phyloP scores from a whole-genome alignment of 2,329 filamentous ascomycete species.

The Penicillium rolfsii region DNA sequence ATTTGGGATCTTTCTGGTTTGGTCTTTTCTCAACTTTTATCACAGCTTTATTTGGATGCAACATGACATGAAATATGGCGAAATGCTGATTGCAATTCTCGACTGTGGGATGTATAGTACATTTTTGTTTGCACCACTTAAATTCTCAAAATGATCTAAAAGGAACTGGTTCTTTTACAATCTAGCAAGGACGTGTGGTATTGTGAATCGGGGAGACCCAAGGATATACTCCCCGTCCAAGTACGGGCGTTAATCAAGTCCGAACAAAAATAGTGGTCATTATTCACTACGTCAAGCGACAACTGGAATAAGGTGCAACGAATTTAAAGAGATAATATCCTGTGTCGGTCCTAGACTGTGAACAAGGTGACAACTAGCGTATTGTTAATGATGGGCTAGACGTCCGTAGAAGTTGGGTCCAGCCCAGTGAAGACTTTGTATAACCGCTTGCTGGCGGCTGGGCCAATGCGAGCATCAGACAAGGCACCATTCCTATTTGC shows the following conservation, averaged over 20 bases:
- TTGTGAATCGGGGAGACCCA: too few relatives aligned
- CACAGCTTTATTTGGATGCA: neutral
- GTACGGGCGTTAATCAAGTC: neutral
- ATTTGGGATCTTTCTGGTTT: neutral
- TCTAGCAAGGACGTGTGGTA: neutral
- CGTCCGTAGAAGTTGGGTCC: conserved; percentile 50
- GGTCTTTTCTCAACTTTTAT: neutral
- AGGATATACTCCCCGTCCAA: neutral
- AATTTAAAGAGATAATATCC: neutral
- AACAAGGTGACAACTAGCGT: neutral
- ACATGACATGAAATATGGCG: too few relatives aligned
- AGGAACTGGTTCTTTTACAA: too few relatives aligned
- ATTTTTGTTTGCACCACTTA: too few relatives aligned
- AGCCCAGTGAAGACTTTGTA: conserved; percentile 55
- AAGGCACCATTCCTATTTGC: conserved; percentile 52
- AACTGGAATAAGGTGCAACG: neutral
- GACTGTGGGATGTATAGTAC: too few relatives aligned
- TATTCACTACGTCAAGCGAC: neutral
- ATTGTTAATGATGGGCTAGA: conserved; percentile 29
- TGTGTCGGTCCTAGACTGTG: neutral
- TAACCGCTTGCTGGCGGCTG: conserved; percentile 52
- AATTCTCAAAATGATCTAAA: too few relatives aligned
- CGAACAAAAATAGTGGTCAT: neutral
- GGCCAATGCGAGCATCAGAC: conserved; percentile 51
- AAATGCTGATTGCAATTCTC: too few relatives aligned